These are phyloP conservation scores for Uronychia binucleata DNA, from an alignment of 73 alveolate genomes.

Conservation along the genomic window DNA sequence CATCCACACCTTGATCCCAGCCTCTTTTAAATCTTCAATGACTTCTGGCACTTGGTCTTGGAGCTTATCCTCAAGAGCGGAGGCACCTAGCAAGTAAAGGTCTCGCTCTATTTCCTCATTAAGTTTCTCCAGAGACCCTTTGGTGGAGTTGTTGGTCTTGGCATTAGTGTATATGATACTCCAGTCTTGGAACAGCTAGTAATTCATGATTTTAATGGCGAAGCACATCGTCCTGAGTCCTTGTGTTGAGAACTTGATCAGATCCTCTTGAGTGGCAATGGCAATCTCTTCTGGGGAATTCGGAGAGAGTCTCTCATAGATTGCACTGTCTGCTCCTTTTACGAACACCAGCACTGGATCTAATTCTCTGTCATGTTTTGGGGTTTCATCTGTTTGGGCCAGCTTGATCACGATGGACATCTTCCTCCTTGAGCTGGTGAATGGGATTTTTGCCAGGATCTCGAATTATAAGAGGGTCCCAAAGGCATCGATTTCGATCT, in stretches of 20 bases:
- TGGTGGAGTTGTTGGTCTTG: constrained; percentile 49
- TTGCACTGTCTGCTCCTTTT: constrained; percentile 81
- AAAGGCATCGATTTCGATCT: background rate
- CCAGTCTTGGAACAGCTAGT: constrained; percentile 72
- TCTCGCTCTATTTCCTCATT: constrained; percentile 76
- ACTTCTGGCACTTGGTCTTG: constrained; percentile 72
- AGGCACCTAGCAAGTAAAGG: constrained; percentile 88
- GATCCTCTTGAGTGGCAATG: background rate
- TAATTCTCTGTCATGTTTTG: constrained; percentile 3
- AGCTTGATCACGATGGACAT: constrained; percentile 65
- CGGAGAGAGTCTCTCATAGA: constrained; percentile 37
- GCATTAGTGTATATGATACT: constrained; percentile 29
- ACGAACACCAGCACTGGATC: constrained; percentile 19
- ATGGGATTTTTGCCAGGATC: constrained; percentile 70
- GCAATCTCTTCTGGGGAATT: background rate
- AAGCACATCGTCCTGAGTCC: constrained; percentile 88
- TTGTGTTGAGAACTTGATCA: constrained; percentile 65
- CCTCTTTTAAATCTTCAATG: constrained; percentile 35
- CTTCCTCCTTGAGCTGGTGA: constrained; percentile 67
- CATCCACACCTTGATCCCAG: constrained; percentile 94
- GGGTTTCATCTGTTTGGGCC: constrained; percentile 12
- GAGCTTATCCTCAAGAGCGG: constrained; percentile 93
- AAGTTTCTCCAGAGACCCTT: constrained; percentile 67
- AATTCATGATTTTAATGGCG: constrained; percentile 80
- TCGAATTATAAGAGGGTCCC: constrained; percentile 61